Evolutionary conservation across 2,329 filamentous ascomycete genomes (phyloP), one percentile per base, ranked within the genome.

Genomic region (Penicillium sclerotiorum): DNA sequence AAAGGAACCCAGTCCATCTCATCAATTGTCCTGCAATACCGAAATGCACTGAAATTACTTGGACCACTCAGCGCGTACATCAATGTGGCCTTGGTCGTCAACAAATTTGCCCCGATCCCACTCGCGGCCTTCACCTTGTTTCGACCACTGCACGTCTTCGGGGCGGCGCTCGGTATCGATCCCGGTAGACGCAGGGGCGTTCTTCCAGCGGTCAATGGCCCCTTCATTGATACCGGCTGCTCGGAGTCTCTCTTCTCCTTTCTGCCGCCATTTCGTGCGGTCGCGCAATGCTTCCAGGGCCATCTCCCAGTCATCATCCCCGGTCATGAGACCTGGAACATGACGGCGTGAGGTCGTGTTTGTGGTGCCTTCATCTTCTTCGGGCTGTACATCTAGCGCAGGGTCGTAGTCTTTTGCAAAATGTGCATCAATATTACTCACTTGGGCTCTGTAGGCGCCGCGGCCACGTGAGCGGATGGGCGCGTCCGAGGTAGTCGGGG

Each of bases 211-310:
- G 60, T 80, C 78, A 50, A 96, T 83, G 61, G 91, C 83, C 4
- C 84, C 82, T 13, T 91, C 88, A 1, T 82, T 84, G 64, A 95
- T 95, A 0, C 91, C 92, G 0, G 89, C 90, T 17, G 82, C 83
- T 27, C 84, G 84, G 52, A 96, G 73, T 50, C 91, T 77, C 45
- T 91, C 86, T 6, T 88, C 88, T 23, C 90, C 89, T 58, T 86
- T 83, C 55, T 85, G 80, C 62, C 84, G 85, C 83, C 88, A 91
- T 57, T 85, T 86, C 58, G 89, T 83, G n/a, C 90, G 84, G 66
- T 95, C 90, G 32, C 87, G 82, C 48, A 90, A 78, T 4, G 86
- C 85, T 70, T 95, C 90, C 1, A 94, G 76, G 1, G 88, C 85
- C 60, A 89, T 83, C 37, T 89, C 88, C 91, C 90, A 96, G 52